Conservation (phyloP, 106 monocot species). For the Iris macrosiphon region DNA sequence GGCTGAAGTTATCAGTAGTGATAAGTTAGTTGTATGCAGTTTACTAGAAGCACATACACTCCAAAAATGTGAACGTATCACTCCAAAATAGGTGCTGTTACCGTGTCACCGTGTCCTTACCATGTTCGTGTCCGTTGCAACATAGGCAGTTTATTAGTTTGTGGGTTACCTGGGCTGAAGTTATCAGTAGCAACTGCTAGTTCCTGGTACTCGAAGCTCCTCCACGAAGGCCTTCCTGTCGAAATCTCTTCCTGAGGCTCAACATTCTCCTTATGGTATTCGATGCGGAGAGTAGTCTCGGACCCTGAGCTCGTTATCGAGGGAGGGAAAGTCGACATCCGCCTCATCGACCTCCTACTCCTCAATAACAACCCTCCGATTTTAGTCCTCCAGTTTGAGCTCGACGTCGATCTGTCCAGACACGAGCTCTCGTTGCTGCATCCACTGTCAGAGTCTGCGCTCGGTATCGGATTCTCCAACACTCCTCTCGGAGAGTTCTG, state of each 20-base stretch:
- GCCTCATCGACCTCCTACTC: slow-evolving; percentile 45
- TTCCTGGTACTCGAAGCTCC: slow-evolving; percentile 74
- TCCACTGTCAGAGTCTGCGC: slow-evolving; percentile 33
- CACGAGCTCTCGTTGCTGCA: slow-evolving; percentile 24
- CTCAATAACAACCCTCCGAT: slow-evolving; percentile 45
- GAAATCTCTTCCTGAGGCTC: slow-evolving; percentile 13
- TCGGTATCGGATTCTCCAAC: slow-evolving; percentile 23
- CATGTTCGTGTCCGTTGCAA: not conserved
- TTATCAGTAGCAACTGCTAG: slow-evolving; percentile 70
- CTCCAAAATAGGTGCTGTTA: too few species aligned
- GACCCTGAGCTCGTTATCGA: slow-evolving; percentile 6
- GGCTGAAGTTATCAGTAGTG: not conserved
- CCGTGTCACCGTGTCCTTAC: not conserved
- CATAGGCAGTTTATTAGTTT: not conserved
- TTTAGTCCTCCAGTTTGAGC: slow-evolving; percentile 52
- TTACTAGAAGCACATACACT: not conserved
- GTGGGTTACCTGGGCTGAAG: slow-evolving; percentile 64
- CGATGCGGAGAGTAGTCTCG: slow-evolving; percentile 9
- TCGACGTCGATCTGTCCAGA: slow-evolving; percentile 4
- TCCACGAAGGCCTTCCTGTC: slow-evolving; percentile 71
- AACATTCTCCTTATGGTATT: slow-evolving; percentile 7
- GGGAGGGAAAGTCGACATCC: slow-evolving; percentile 47
- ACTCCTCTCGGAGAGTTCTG: slow-evolving; percentile 46
- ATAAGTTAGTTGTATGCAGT: not conserved
- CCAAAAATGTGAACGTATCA: not conserved